phyloP scores from a whole-genome alignment of 345 rosid species.

The Populus simonii region DNA sequence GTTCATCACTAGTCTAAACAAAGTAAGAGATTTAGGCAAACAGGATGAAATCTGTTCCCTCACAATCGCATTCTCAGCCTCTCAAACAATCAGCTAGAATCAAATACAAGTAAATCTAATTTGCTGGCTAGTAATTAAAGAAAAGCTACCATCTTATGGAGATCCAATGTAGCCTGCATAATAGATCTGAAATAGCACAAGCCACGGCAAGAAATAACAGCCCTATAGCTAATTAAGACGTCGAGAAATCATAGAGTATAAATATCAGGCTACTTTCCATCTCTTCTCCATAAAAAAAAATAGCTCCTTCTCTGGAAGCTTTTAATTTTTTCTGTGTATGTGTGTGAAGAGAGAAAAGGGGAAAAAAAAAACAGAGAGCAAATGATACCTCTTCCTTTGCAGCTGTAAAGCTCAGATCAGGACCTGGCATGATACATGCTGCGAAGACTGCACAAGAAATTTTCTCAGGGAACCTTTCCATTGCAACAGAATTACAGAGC shows the following conservation, averaged over 20 bases:
- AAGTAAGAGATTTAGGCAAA: too few relatives aligned
- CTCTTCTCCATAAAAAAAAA: neutral
- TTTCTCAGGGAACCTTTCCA: slow-evolving; percentile 47
- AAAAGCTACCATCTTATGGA: neutral
- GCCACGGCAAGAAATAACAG: neutral
- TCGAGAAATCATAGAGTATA: neutral
- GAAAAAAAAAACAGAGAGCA: neutral
- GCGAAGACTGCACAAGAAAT: slow-evolving; percentile 30
- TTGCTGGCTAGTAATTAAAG: neutral
- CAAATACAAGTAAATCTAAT: neutral
- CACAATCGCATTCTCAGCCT: too few relatives aligned
- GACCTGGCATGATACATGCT: slow-evolving; percentile 34
- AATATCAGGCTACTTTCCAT: neutral
- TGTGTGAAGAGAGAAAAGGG: neutral
- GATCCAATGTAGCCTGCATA: neutral
- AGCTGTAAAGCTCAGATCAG: slow-evolving; percentile 23
- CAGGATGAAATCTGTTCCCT: too few relatives aligned
- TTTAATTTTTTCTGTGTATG: neutral
- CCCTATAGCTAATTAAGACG: neutral
- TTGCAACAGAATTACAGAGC: slow-evolving; percentile 25
- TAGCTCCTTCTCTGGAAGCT: neutral
- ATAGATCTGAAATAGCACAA: neutral
- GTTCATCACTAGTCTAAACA: neutral
- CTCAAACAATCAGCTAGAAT: neutral
- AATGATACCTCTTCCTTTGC: slow-evolving; percentile 35